phyloP scores from a whole-genome alignment of 257 asterid genomes.

The Solanum habrochaites region DNA sequence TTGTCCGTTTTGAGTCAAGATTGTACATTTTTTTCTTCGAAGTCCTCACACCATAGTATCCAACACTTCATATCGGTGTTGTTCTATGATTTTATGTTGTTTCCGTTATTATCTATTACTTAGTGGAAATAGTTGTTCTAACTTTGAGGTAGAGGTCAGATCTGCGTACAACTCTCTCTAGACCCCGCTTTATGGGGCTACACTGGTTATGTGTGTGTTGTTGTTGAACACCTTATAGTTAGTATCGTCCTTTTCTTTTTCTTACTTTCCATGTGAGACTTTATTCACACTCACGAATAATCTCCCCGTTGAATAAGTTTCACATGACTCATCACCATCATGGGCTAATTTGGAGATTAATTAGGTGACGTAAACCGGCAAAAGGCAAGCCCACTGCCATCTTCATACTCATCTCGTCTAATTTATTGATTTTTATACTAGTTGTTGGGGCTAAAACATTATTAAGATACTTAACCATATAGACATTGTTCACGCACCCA shows the following conservation, averaged over 20 bases:
- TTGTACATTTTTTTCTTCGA: background rate
- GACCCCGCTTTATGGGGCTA: too few relatives aligned
- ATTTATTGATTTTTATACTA: background rate
- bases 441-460: background rate
- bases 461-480: background rate
- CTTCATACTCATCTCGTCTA: background rate
- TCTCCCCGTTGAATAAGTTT: background rate
- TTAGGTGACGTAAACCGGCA: too few relatives aligned
- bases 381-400: background rate
- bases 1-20: background rate
- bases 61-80: background rate
- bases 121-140: too few relatives aligned
- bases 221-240: background rate
- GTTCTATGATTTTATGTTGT: too few relatives aligned
- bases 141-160: too few relatives aligned
- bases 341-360: background rate
- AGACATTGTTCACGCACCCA: background rate
- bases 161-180: rapidly evolving
- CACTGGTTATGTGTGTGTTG: too few relatives aligned
- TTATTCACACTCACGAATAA: background rate
- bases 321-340: background rate
- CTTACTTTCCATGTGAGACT: background rate
- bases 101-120: too few relatives aligned
- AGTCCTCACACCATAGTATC: background rate
- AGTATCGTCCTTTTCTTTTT: background rate